Conservation (phyloP, 768 basidiomycete genomes). For the Rubroboletus pulcherrimus region DNA sequence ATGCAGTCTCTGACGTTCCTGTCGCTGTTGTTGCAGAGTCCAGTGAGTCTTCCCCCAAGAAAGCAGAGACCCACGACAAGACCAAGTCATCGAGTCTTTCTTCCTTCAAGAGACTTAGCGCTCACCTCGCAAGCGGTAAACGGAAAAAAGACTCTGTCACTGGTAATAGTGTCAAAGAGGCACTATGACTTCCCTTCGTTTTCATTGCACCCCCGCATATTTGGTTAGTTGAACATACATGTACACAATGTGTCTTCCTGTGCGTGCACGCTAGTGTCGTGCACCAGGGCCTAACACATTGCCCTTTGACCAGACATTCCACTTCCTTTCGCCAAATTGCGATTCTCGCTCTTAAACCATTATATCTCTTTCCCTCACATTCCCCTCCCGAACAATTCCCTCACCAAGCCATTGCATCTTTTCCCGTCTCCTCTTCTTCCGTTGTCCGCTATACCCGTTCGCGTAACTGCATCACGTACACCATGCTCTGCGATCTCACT, state of each 20-base stretch:
- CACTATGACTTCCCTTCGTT: constrained; percentile 20
- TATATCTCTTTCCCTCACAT: constrained; percentile 13
- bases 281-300: constrained; percentile 6
- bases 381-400: constrained; percentile 1
- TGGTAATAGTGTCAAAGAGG: constrained; percentile 46
- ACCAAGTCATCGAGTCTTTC: constrained; percentile 50
- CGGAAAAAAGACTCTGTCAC: constrained; percentile 52
- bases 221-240: constrained; percentile 21
- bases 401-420: constrained; percentile 15
- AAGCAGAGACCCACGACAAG: constrained; percentile 46
- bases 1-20: constrained; percentile 35
- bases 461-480: constrained; percentile 29
- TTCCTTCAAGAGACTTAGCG: constrained; percentile 54
- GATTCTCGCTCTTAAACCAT: constrained; percentile 9
- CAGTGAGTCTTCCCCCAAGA: constrained; percentile 20
- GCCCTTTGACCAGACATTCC: constrained; percentile 6
- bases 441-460: constrained; percentile 29
- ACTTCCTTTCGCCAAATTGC: constrained; percentile 8
- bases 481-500: constrained; percentile 29
- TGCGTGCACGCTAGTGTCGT: constrained; percentile 15
- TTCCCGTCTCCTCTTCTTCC: constrained; percentile 1
- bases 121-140: constrained; percentile 36
- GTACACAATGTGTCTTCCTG: constrained; percentile 16
- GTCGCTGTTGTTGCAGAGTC: constrained; percentile 37
- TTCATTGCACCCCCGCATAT: constrained; percentile 4